Evolutionary conservation across 208 protist genomes (phyloP).

Genomic region (Leishmania aethiopica): DNA sequence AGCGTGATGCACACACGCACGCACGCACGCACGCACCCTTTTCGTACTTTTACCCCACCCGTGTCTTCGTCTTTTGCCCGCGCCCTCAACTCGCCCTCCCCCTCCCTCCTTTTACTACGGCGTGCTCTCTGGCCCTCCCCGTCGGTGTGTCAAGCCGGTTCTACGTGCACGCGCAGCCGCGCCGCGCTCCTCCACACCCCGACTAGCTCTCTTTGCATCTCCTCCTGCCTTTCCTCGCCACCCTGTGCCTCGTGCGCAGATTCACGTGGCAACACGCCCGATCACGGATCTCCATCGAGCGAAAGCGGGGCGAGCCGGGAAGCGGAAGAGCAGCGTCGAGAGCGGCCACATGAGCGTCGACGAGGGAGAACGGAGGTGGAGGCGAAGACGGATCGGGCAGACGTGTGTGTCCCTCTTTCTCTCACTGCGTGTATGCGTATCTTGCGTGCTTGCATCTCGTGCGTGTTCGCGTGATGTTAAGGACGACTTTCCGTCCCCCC

Average conservation of each 20-base stretch:
- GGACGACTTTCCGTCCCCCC: neutral
- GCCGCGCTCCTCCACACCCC: neutral
- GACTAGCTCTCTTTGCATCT: neutral
- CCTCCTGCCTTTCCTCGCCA: neutral
- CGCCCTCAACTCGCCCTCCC: neutral
- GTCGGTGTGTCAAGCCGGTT: neutral
- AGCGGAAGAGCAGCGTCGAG: neutral
- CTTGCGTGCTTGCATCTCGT: neutral
- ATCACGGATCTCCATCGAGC: neutral
- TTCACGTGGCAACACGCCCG: neutral
- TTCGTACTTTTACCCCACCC: neutral
- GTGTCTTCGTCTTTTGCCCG: neutral
- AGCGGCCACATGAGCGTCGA: neutral
- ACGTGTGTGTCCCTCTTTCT: neutral
- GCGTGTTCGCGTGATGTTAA: slow-evolving; percentile 4
- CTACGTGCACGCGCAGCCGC: neutral
- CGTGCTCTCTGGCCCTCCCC: neutral
- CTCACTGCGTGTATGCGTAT: neutral
- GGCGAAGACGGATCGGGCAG: neutral
- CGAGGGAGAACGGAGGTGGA: neutral
- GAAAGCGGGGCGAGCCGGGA: neutral
- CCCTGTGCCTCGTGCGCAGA: neutral
- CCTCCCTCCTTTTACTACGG: neutral
- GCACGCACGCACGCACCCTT: neutral
- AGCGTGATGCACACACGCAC: neutral